Conservation (phyloP, 2,329 filamentous ascomycete species). For the Aspergillus luchuensis region DNA sequence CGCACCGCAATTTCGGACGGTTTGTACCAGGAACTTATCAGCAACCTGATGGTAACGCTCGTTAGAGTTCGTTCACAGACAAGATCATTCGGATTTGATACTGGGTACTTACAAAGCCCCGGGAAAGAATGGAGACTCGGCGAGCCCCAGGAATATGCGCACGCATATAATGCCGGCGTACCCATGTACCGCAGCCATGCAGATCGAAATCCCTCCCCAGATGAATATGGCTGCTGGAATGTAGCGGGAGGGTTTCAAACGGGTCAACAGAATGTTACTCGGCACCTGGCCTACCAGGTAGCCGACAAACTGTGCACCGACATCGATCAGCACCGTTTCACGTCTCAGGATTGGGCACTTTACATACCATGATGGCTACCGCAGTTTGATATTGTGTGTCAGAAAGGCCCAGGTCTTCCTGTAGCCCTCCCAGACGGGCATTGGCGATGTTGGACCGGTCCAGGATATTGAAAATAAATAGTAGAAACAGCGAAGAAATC, state of each 20-base stretch:
- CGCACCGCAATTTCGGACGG: slow-evolving; percentile 58
- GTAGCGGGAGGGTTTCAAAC: slow-evolving; percentile 32
- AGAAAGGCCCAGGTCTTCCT: slow-evolving; percentile 59
- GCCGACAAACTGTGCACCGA: slow-evolving; percentile 31
- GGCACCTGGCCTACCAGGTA: slow-evolving; percentile 54
- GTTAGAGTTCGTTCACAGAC: not conserved
- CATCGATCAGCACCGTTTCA: not conserved
- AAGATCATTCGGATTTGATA: too few relatives aligned
- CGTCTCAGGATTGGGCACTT: not conserved
- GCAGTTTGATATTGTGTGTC: slow-evolving; percentile 65
- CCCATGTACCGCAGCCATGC: slow-evolving; percentile 43
- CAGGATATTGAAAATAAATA: slow-evolving; percentile 43
- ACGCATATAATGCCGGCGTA: slow-evolving; percentile 24
- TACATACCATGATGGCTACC: slow-evolving; percentile 61
- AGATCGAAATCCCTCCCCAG: slow-evolving; percentile 23
- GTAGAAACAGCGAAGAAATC: slow-evolving; percentile 18
- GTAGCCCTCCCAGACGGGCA: slow-evolving; percentile 65
- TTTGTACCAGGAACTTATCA: slow-evolving; percentile 62
- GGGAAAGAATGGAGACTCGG: slow-evolving; percentile 63
- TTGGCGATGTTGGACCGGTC: slow-evolving; percentile 70
- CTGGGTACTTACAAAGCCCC: slow-evolving; percentile 39
- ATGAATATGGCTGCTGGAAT: slow-evolving; percentile 40
- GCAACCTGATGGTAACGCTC: not conserved
- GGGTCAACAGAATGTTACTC: slow-evolving; percentile 36
- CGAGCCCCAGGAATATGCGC: slow-evolving; percentile 41